A percentile compares a stretch with the other conserved stretches of the same genome.
These are phyloP conservation scores for Solanum neorickii DNA, from an alignment of 257 asterid species.

Conservation along the genomic window DNA sequence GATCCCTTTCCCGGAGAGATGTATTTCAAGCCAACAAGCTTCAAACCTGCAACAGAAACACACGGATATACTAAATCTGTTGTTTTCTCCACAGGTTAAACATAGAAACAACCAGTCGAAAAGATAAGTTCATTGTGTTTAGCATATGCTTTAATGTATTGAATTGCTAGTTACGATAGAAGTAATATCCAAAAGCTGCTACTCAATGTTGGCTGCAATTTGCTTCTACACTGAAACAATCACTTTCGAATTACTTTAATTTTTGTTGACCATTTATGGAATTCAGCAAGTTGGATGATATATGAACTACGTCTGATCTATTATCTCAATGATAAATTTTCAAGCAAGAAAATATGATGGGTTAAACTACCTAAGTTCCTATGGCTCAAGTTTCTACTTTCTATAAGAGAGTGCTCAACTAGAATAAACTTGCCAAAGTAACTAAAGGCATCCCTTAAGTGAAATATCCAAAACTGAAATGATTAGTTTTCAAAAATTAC, in stretches of 20 bases:
- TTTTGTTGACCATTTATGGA: neutral
- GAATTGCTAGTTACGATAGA: neutral
- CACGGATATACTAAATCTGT: neutral
- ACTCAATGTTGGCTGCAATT: neutral
- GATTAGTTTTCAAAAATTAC: neutral
- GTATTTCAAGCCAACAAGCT: slow-evolving; percentile 69
- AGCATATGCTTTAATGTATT: neutral
- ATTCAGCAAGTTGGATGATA: neutral
- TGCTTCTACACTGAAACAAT: neutral
- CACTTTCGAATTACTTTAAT: neutral
- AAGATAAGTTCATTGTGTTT: neutral
- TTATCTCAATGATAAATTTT: neutral
- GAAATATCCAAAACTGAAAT: neutral
- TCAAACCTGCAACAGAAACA: slow-evolving; percentile 41
- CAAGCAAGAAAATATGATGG: neutral
- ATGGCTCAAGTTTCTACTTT: neutral
- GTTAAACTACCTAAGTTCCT: neutral
- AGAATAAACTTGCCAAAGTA: neutral
- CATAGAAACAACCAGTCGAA: neutral
- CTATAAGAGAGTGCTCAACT: neutral
- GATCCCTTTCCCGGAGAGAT: slow-evolving; percentile 51
- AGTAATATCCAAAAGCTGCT: neutral
- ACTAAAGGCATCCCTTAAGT: neutral
- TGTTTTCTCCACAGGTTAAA: neutral
- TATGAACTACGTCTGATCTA: neutral